Base-by-base conservation (phyloP, 441 rosid genomes). In the Populus hybrid region DNA sequence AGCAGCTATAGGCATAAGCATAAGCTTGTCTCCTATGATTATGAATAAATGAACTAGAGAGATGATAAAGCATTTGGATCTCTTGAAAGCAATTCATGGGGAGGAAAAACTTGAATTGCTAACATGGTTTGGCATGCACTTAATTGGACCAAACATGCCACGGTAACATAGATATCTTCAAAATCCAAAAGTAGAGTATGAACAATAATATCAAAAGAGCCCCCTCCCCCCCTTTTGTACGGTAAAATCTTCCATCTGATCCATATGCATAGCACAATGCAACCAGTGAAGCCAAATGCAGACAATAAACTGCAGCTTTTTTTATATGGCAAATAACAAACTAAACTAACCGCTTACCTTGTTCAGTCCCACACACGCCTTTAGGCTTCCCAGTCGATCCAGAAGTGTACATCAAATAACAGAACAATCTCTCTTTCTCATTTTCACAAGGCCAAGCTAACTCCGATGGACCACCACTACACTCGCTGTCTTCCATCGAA, bases 321-420 rank as follows among this genome's bases (percentile, higher is more conserved):
- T 10, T 28, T 35, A 72, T 16, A 71, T 4, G 19, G 12, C 2
- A 35, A 72, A 34, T 28, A 53, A 7, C 64, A 69, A 74, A 61
- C 42, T 42, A 50, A 6, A 46, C 16, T 24, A 69, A 76, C 66
- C 21, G 71, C 76, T 69, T 76, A 92, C 99, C 99, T 89, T 86
- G 81, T 80, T 95, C 97, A 40, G 98, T 90, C 76, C 98, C 99
- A 77, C 93, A 91, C 46, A 95, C 91, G 42, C 97, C 98, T 89
- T 94, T 95, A 32, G 99, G 98, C 73, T 76, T 85, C 77, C 98
- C 99, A 35, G 92, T 90, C 16, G 99, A 95, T 73, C 99, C 99
- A 9, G 98, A 95, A 5, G 99, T 95, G 83, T 90, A 94, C 89
- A 95, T 88, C 61, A 94, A 73, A 87, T 91, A 95, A 82, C 97